Percentiles rank a stretch among this genome's conserved stretches.
phyloP scores from a whole-genome alignment of 192 early-diverging fungal genomes.

The Coemansia sp. region DNA sequence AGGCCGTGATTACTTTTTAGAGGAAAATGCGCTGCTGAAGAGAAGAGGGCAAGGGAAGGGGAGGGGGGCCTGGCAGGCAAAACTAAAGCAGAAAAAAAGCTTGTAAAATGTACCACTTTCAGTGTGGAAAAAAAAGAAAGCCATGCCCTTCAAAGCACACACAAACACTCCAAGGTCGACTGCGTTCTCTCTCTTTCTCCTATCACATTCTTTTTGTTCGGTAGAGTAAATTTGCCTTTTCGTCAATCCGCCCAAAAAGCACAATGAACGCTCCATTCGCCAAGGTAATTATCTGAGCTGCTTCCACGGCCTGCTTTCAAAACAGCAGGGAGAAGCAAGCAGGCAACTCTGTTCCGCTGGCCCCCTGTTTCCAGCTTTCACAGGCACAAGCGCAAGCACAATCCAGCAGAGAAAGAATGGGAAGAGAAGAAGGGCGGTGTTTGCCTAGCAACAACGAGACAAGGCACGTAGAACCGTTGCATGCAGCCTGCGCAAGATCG shows the following conservation, averaged over 20 bases:
- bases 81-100: constrained; percentile 5
- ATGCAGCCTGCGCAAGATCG: background rate
- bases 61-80: constrained; percentile 11
- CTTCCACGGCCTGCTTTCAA: too few relatives aligned
- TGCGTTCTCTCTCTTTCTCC: constrained; percentile 21
- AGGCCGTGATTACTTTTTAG: background rate
- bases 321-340: too few relatives aligned
- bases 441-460: background rate
- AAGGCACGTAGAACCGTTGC: background rate
- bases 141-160: constrained; percentile 3
- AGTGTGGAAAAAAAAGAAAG: background rate
- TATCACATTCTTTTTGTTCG: constrained; percentile 26
- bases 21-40: background rate
- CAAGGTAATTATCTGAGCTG: constrained; percentile 42
- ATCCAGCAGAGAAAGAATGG: background rate
- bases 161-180: background rate
- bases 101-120: background rate
- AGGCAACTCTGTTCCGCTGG: too few relatives aligned
- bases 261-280: constrained; percentile 54
- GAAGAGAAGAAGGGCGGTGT: background rate
- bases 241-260: constrained; percentile 31
- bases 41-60: background rate
- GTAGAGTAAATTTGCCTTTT: constrained; percentile 26
- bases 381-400: too few relatives aligned
- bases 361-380: background rate